phyloP scores from a whole-genome alignment of 768 basidiomycete genomes.

The Rhodotorula toruloides region DNA sequence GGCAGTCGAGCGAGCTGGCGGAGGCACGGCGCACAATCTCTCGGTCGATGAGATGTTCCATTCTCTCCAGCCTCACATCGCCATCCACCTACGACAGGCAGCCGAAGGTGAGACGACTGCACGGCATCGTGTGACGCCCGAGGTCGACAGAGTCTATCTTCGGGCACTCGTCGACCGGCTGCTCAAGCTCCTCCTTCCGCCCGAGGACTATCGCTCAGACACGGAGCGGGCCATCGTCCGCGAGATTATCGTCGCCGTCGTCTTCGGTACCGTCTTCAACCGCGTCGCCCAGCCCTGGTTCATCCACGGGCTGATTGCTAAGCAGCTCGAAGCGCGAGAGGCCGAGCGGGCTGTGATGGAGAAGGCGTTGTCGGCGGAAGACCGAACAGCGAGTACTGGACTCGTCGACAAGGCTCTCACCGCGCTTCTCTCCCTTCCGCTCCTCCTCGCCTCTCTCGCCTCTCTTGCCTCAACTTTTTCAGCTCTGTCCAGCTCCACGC shows the following conservation, averaged over 20 bases:
- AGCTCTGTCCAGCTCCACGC: conserved; percentile 55
- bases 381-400: neutral
- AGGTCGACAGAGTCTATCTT: conserved; percentile 64
- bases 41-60: conserved; percentile 68
- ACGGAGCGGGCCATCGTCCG: conserved; percentile 74
- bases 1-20: conserved; percentile 58
- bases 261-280: conserved; percentile 57
- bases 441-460: no score
- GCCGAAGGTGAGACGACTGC: no score
- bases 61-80: conserved; percentile 77
- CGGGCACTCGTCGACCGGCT: conserved; percentile 73
- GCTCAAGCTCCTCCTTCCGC: conserved; percentile 65
- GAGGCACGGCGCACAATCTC: conserved; percentile 53
- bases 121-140: conserved; percentile 50
- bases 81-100: conserved; percentile 41
- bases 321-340: conserved; percentile 52
- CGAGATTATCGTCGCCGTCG: conserved; percentile 72
- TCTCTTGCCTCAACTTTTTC: neutral
- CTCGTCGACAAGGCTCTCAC: neutral
- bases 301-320: conserved; percentile 64
- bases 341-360: neutral
- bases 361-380: neutral
- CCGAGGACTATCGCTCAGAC: conserved; percentile 71
- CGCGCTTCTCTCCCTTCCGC: no score
- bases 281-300: conserved; percentile 86